Conservation (phyloP, 768 basidiomycete species). For the Mycena chlorophos region DNA sequence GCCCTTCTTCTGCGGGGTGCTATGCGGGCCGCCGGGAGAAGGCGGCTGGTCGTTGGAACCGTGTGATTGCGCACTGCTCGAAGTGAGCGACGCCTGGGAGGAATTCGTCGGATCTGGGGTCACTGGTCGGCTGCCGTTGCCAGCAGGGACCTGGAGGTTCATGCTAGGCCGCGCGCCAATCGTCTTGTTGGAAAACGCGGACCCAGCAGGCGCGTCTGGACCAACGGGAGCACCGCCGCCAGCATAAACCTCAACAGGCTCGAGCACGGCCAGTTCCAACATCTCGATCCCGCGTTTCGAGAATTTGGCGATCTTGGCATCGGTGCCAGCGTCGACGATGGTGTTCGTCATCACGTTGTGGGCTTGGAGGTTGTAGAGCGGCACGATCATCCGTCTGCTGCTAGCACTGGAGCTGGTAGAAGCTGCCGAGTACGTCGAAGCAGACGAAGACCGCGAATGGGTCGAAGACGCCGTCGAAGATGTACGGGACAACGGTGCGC, state of each 20-base stretch:
- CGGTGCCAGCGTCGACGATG: constrained; percentile 86
- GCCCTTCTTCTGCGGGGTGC: constrained; percentile 47
- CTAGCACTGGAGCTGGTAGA: constrained; percentile 46
- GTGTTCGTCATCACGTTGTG: constrained; percentile 87
- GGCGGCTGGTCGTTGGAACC: constrained; percentile 15
- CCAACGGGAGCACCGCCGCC: constrained; percentile 33
- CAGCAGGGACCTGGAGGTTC: constrained; percentile 9
- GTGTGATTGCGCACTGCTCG: constrained; percentile 16
- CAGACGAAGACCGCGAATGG: constrained; percentile 23
- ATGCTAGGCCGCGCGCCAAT: constrained; percentile 16
- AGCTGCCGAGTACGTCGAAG: constrained; percentile 22
- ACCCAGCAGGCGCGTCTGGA: constrained; percentile 1
- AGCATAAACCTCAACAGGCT: constrained; percentile 70
- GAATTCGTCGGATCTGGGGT: constrained; percentile 31
- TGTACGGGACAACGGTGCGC: constrained; percentile 39
- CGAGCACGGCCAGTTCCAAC: constrained; percentile 73
- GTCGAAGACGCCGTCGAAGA: constrained; percentile 44
- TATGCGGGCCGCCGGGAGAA: constrained; percentile 20
- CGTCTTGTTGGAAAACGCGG: constrained; percentile 14
- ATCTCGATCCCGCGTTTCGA: constrained; percentile 72
- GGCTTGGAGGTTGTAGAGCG: constrained; percentile 83
- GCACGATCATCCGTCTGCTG: constrained; percentile 74
- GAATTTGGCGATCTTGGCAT: constrained; percentile 82
- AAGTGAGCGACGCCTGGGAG: constrained; percentile 26
- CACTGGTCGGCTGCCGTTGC: constrained; percentile 14